These are phyloP conservation scores for Cornus suecica DNA, from an alignment of 148 eudicot genomes.

Conservation along the genomic window DNA sequence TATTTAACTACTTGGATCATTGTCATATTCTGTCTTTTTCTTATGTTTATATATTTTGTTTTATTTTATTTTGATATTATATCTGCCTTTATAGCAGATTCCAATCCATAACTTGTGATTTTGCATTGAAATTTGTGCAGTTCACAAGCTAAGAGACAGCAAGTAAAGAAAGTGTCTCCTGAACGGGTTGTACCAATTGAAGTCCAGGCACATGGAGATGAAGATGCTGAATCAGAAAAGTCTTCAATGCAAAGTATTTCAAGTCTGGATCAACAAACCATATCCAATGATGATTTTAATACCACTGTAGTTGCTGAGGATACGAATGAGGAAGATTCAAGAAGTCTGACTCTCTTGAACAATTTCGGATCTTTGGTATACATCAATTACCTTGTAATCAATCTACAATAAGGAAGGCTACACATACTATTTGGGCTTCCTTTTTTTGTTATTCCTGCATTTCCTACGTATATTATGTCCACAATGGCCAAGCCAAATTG, in stretches of 20 bases:
- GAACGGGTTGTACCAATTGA: constrained; percentile 39
- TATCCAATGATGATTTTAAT: constrained; percentile 17
- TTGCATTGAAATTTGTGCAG: constrained; percentile 37
- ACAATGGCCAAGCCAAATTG: neutral
- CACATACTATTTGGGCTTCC: neutral
- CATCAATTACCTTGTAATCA: neutral
- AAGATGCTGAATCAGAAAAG: constrained; percentile 33
- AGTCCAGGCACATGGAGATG: constrained; percentile 37
- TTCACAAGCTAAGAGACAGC: constrained; percentile 56
- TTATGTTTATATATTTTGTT: neutral
- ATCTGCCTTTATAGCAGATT: neutral
- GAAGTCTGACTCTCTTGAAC: constrained; percentile 18
- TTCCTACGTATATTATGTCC: neutral
- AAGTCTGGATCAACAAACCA: constrained; percentile 20
- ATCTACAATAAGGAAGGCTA: neutral
- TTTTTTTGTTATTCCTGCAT: neutral
- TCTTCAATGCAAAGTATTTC: constrained; percentile 25
- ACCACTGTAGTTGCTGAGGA: constrained; percentile 19
- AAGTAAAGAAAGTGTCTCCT: constrained; percentile 48
- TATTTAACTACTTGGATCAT: neutral
- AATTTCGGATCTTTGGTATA: constrained; percentile 25
- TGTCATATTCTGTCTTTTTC: neutral
- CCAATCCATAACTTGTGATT: neutral
- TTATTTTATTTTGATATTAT: neutral
- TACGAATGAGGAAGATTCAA: constrained; percentile 21